A percentile compares a stretch with the other conserved stretches of the same genome.
Evolutionary conservation across 2,329 filamentous ascomycete species (phyloP).

Genomic region (Neoarthrinium moseri): DNA sequence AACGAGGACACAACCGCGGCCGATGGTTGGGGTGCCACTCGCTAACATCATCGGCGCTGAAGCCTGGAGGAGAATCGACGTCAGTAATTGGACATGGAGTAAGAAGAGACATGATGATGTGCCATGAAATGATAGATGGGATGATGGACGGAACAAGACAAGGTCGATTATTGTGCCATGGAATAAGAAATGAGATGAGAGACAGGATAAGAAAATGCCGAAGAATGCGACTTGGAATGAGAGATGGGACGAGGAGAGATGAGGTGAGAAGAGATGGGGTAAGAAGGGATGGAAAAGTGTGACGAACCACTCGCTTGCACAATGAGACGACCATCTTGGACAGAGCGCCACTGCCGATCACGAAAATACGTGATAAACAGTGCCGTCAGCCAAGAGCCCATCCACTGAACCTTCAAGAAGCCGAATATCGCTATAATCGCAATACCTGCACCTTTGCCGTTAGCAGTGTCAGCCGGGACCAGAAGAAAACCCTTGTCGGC

Average conservation of each 20-base stretch:
- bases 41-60: background rate
- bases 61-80: background rate
- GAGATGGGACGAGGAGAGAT: too few relatives aligned
- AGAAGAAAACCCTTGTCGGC: background rate
- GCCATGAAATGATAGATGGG: background rate
- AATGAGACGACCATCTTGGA: background rate
- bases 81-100: background rate
- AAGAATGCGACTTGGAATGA: background rate
- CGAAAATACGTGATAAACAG: conserved; percentile 13
- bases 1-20: background rate
- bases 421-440: background rate
- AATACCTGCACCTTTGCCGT: background rate
- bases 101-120: background rate
- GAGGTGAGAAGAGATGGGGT: too few relatives aligned
- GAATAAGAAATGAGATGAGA: background rate
- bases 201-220: background rate
- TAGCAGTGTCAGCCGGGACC: background rate
- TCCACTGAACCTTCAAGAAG: conserved; percentile 14
- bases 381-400: conserved; percentile 12
- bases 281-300: too few relatives aligned
- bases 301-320: background rate
- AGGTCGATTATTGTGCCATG: too few relatives aligned
- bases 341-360: conserved; percentile 13
- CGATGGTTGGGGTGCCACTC: background rate
- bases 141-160: background rate